These are phyloP conservation scores for Trifolium pratense DNA, from an alignment of 306 rosid species.

Conservation along the genomic window DNA sequence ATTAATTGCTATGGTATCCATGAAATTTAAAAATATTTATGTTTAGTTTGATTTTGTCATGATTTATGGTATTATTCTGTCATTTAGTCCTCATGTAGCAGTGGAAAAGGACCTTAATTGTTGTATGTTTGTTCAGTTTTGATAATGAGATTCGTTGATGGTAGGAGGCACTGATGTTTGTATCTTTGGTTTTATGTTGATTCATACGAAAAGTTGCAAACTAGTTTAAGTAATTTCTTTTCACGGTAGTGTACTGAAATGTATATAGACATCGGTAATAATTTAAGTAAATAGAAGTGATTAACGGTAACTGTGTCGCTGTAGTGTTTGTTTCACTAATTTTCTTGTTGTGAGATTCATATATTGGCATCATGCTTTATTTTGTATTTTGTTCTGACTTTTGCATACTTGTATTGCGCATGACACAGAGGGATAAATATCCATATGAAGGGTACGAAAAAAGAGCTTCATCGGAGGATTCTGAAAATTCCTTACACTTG, in stretches of 20 bases:
- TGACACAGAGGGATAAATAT: background rate
- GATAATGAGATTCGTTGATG: background rate
- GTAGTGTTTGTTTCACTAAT: background rate
- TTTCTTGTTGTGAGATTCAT: background rate
- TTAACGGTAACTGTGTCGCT: background rate
- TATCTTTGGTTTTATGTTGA: background rate
- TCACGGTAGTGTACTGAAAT: too few relatives aligned
- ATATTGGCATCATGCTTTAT: too few relatives aligned
- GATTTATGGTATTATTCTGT: background rate
- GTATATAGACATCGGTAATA: too few relatives aligned
- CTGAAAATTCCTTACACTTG: background rate
- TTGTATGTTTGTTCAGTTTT: background rate
- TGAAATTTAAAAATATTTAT: background rate
- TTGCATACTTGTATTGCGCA: background rate
- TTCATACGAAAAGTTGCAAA: too few relatives aligned
- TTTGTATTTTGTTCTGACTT: background rate
- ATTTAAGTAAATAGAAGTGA: background rate
- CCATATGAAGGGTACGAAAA: background rate
- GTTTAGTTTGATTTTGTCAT: background rate
- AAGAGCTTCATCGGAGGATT: background rate
- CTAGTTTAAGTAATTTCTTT: too few relatives aligned
- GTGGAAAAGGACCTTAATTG: background rate
- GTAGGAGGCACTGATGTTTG: background rate
- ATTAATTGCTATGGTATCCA: background rate
- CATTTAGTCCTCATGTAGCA: background rate